A percentile compares a stretch with the other conserved stretches of the same genome.
Conservation (phyloP, 2,329 filamentous ascomycete species). For the Leptographium galeiforme region DNA sequence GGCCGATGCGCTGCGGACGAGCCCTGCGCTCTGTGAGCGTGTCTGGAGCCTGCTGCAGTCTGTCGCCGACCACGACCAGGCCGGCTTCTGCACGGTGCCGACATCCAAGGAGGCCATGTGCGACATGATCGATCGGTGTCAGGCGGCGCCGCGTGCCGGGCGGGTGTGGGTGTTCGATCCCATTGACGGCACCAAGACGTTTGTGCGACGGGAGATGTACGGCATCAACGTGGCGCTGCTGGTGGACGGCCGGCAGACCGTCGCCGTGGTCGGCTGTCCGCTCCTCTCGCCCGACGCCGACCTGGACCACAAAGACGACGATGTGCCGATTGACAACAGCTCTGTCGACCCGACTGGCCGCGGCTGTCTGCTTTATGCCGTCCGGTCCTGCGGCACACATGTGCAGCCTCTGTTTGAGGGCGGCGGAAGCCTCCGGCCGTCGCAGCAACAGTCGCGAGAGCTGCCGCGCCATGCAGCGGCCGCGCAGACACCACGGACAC, state of each 20-base stretch:
- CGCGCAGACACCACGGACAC: conserved; percentile 8
- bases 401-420: conserved; percentile 23
- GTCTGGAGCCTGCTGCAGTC: conserved; percentile 33
- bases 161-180: conserved; percentile 47
- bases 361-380: conserved; percentile 38
- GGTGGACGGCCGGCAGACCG: conserved; percentile 32
- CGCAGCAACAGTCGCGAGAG: conserved; percentile 11
- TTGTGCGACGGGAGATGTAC: conserved; percentile 38
- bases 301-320: conserved; percentile 27
- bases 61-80: conserved; percentile 15
- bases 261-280: conserved; percentile 35
- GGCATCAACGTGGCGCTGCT: conserved; percentile 44
- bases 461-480: conserved; percentile 19
- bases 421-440: not conserved
- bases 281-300: conserved; percentile 22
- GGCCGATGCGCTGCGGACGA: conserved; percentile 30
- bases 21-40: conserved; percentile 26
- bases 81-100: conserved; percentile 20
- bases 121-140: conserved; percentile 38
- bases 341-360: conserved; percentile 27
- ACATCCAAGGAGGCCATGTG: conserved; percentile 31
- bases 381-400: conserved; percentile 33
- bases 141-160: conserved; percentile 23
- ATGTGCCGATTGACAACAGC: conserved; percentile 27
- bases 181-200: conserved; percentile 47